Base-by-base conservation (phyloP, 495 filamentous ascomycete species). In the Chaetomium cochliodes region DNA sequence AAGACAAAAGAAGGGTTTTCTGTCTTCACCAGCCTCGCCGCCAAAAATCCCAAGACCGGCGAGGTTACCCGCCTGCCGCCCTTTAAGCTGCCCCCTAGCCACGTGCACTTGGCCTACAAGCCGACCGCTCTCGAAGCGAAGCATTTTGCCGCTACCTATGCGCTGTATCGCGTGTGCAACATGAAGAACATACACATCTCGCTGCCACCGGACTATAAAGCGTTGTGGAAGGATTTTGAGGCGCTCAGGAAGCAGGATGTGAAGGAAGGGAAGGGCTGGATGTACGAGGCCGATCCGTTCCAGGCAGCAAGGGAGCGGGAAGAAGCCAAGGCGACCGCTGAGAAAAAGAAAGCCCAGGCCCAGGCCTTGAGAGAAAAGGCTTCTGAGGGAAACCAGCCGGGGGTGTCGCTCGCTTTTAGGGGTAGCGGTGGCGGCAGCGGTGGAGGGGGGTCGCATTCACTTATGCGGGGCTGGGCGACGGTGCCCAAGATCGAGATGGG, bases 221-320 rank as follows among this genome's bases (percentile, higher is more conserved):
- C 88, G 65, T 77, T 96, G 33, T 98, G 94, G 94, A 93, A 93
- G 76, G 86, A 89, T 58, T 96, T 98, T 70, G 83, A 88, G 52
- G 83, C 85, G 3, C 74, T 97, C 64, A 97, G 96, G 75, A 82
- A 82, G 64, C 82, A 86, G 62, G 92, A 96, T 70, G 79, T 88
- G 15, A 87, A 84, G 67, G 85, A 88, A 58, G 92, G 91, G 13
- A 87, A 86, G 65, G 88, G 76, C 6, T 98, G 93, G 92, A 88
- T 96, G 85, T 98, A 98, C 70, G 92, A 96, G 67, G 93, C 91
- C 18, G 96, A 98, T 74, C 94, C 94, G 0, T 98, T 98, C 76
- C 76, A 86, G 47, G 88, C 90, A 5, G 81, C 87, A 72, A 82
- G 87, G 59, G 90, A 96, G 72, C 82, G 90, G 50, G 91, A 96